Conservation (phyloP, 2,329 filamentous ascomycete species). For the Clarireedia paspali region DNA sequence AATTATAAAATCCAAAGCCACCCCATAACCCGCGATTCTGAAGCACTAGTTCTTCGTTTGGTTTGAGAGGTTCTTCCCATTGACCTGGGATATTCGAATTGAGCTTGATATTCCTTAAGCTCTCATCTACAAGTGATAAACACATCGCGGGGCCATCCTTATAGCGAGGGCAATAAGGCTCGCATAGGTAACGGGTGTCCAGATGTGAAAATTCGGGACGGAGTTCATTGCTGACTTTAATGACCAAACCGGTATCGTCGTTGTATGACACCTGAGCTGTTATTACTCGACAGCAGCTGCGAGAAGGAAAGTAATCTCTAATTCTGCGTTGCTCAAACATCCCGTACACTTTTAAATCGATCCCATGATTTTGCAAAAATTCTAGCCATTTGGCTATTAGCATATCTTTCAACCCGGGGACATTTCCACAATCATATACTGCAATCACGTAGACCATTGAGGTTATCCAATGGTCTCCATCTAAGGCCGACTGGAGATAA, state of each 20-base stretch:
- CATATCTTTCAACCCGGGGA: too few relatives aligned
- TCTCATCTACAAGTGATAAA: not conserved
- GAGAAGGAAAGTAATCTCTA: too few relatives aligned
- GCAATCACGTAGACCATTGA: too few relatives aligned
- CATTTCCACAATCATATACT: too few relatives aligned
- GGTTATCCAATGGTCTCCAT: too few relatives aligned
- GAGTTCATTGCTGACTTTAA: not conserved
- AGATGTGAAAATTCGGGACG: conserved; percentile 1
- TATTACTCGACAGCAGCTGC: too few relatives aligned
- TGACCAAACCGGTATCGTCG: not conserved
- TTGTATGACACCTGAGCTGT: too few relatives aligned
- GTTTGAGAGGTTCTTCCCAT: not conserved
- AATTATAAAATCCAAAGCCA: not conserved
- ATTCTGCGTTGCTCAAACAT: too few relatives aligned
- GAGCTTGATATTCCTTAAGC: not conserved
- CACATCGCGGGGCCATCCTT: not conserved
- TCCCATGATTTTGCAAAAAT: too few relatives aligned
- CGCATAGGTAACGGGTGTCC: conserved; percentile 6
- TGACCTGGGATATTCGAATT: conserved; percentile 2
- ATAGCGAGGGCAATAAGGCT: not conserved
- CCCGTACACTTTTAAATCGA: too few relatives aligned
- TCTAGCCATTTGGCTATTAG: too few relatives aligned
- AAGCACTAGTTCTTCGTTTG: not conserved
- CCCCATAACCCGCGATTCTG: not conserved
- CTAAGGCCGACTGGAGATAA: too few relatives aligned